Base-by-base conservation (phyloP, 257 asterid genomes). In the Lantana camara region DNA sequence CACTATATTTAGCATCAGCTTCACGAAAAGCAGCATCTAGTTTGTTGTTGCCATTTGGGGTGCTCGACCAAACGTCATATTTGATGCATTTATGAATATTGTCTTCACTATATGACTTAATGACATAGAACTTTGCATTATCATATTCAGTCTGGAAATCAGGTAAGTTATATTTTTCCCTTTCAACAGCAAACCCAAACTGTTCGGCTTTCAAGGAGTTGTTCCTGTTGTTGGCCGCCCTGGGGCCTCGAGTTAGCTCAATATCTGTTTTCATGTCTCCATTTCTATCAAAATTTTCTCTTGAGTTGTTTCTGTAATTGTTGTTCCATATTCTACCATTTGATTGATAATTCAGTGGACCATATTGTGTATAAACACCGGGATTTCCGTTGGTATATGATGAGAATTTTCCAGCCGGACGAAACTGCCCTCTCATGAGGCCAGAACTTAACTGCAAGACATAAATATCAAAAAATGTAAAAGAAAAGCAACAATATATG, bases 31-130 rank as follows among this genome's bases (percentile, higher is more conserved):
- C 90, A 72, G 82, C 63, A 61, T 85, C 90, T 16, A 90, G 47
- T 71, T 90, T 90, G 86, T 67, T 83, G 58, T 90, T 90, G 9
- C 97, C 96, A 61, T 79, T 82, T 3, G 79, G 92, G 32, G 97
- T 90, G 68, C 97, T 90, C 3, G 97, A 87, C 97, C 97, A 90
- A 41, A 90, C 97, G 70, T 82, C 87, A 67, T 87, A 90, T 63
- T 90, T 90, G 48, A 90, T 71, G 75, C 90, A 79, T 74, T 85
- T 87, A 82, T 90, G 97, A 65, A 90, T 38, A 65, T 90, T 85
- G 48, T 90, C 96, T 72, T 90, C 97, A 65, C 92, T 85, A 77
- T 76, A 87, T 2, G 97, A 87, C 82, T 87, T 90, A 79, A 90
- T 90, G 54, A 90, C 85, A 40, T 69, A 87, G 77, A 87, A 90